Evolutionary conservation across 495 filamentous ascomycete genomes (phyloP).

Genomic region (Aspergillus nanangensis): DNA sequence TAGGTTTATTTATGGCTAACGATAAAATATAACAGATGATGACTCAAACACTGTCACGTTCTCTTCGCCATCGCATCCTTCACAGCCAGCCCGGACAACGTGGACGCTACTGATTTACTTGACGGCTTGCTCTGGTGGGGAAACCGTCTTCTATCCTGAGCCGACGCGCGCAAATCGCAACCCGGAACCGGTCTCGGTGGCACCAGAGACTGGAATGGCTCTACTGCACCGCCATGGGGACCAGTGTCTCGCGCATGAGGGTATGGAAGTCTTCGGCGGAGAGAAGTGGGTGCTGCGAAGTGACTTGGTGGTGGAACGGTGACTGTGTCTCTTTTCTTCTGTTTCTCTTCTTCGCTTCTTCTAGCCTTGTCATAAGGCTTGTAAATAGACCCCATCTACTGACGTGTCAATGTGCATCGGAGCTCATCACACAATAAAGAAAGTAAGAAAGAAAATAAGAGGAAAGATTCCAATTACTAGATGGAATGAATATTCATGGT

Average conservation of each 20-base stretch:
- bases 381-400: no score
- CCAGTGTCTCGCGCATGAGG: conserved; percentile 88
- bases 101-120: conserved; percentile 93
- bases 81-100: conserved; percentile 65
- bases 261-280: conserved; percentile 68
- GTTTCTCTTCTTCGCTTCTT: no score
- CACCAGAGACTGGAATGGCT: conserved; percentile 74
- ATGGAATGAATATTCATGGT: no score
- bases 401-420: no score
- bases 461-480: no score
- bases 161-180: conserved; percentile 46
- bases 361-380: no score
- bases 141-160: conserved; percentile 89
- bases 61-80: conserved; percentile 30
- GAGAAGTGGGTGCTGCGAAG: conserved; percentile 94
- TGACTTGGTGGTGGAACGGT: conserved; percentile 72
- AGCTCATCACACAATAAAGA: no score
- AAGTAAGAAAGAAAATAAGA: no score
- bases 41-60: conserved; percentile 68
- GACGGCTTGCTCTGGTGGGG: conserved; percentile 73
- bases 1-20: not conserved
- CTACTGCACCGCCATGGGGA: conserved; percentile 86
- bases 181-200: conserved; percentile 60
- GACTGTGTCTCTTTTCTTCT: no score
- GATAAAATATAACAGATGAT: conserved; percentile 53